Evolutionary conservation across 2,329 filamentous ascomycete genomes (phyloP).

Genomic region (Colletotrichum sp.): DNA sequence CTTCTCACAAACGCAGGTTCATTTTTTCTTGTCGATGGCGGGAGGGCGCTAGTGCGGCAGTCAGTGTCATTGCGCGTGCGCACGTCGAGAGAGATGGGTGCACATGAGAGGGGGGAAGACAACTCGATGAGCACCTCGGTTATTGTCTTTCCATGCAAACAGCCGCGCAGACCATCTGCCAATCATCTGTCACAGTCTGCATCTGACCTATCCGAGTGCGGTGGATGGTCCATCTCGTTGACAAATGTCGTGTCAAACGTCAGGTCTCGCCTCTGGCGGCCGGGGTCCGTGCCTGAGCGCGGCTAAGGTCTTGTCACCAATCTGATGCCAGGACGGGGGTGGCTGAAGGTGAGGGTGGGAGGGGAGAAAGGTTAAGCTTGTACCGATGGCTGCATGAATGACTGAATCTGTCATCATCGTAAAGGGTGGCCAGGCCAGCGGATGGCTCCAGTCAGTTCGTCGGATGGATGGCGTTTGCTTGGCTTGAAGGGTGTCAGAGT

Average conservation of each 20-base stretch:
- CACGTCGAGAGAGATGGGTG: background rate
- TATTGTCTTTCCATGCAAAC: background rate
- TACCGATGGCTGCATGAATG: background rate
- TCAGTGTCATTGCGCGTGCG: background rate
- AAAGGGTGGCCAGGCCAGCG: background rate
- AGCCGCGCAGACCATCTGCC: background rate
- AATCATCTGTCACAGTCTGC: background rate
- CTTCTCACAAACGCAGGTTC: background rate
- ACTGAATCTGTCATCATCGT: background rate
- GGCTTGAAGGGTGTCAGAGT: background rate
- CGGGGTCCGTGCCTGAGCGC: slow-evolving; percentile 1
- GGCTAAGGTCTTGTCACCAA: background rate
- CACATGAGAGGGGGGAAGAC: background rate
- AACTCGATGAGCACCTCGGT: background rate
- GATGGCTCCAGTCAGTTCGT: background rate
- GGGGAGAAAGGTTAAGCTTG: background rate
- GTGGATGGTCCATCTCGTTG: background rate
- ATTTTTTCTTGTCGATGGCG: background rate
- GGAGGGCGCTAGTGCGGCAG: background rate
- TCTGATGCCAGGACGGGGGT: background rate
- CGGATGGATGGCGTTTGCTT: background rate
- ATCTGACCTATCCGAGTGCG: background rate
- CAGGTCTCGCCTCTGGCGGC: background rate
- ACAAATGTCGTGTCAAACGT: slow-evolving; percentile 3
- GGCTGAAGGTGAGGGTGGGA: background rate